Evolutionary conservation across 1,284 basidiomycete species (phyloP).

Genomic region (Prillingera fragicola): DNA sequence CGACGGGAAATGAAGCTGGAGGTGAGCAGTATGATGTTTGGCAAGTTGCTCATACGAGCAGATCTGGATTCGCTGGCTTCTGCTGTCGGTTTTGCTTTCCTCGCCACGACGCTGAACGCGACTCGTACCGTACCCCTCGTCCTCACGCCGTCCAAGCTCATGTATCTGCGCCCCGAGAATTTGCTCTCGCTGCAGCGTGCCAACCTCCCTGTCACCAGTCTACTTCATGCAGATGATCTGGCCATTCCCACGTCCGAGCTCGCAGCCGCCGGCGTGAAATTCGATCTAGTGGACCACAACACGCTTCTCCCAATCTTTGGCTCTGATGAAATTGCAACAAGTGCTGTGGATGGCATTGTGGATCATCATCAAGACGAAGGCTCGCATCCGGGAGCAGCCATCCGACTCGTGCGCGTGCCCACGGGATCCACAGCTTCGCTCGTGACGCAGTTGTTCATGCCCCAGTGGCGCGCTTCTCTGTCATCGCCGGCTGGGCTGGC

Average conservation of each 20-base stretch:
- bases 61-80: constrained; percentile 84
- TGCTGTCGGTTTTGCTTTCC: constrained; percentile 73
- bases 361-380: constrained; percentile 91
- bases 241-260: constrained; percentile 45
- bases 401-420: constrained; percentile 57
- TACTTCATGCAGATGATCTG: constrained; percentile 46
- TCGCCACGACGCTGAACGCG: constrained; percentile 55
- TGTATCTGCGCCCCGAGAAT: constrained; percentile 82
- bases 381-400: constrained; percentile 57
- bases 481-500: constrained; percentile 19
- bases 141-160: constrained; percentile 63
- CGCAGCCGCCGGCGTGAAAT: constrained; percentile 54
- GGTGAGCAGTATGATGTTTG: constrained; percentile 59
- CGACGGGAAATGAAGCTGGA: constrained; percentile 88
- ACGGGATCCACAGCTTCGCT: constrained; percentile 77
- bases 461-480: constrained; percentile 33
- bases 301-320: constrained; percentile 57
- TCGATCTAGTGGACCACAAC: constrained; percentile 88
- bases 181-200: constrained; percentile 62
- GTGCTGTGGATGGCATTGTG: constrained; percentile 77
- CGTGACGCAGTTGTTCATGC: constrained; percentile 56
- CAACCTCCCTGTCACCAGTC: constrained; percentile 58
- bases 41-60: constrained; percentile 49
- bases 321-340: constrained; percentile 22
- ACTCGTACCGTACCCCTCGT: constrained; percentile 64